These are phyloP conservation scores for Penicillium sp. DNA, from an alignment of 2,329 filamentous ascomycete species.

Conservation along the genomic window DNA sequence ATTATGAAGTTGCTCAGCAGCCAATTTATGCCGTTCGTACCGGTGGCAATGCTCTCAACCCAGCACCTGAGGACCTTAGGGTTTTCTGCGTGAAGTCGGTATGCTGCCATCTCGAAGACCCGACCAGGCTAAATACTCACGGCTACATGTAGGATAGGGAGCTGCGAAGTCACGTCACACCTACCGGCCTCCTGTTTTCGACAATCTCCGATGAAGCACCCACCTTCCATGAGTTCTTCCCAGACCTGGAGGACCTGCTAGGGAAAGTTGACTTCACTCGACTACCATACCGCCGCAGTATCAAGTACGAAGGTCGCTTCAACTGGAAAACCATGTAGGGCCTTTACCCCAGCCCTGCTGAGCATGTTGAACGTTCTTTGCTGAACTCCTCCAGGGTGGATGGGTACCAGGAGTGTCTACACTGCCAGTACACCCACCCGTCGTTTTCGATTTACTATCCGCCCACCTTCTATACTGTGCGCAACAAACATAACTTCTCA, in stretches of 20 bases:
- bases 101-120: conserved; percentile 2
- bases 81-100: conserved; percentile 39
- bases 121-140: neutral
- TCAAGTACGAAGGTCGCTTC: conserved; percentile 56
- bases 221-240: conserved; percentile 54
- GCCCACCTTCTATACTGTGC: conserved; percentile 55
- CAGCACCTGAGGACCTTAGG: conserved; percentile 38
- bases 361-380: neutral
- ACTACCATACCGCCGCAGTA: conserved; percentile 51
- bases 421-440: conserved; percentile 59
- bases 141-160: conserved; percentile 14
- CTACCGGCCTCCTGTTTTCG: conserved; percentile 54
- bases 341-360: too few species aligned
- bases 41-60: conserved; percentile 29
- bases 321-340: conserved; percentile 59
- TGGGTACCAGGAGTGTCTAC: conserved; percentile 58
- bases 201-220: conserved; percentile 50
- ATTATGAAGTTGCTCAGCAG: conserved; percentile 53
- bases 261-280: conserved; percentile 54
- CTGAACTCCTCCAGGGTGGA: conserved; percentile 46
- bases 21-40: conserved; percentile 41
- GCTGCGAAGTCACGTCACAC: conserved; percentile 45
- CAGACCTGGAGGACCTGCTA: conserved; percentile 50
- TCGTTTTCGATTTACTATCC: conserved; percentile 56
- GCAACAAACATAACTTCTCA: conserved; percentile 55